Evolutionary conservation across 1,284 basidiomycete species (phyloP).

Genomic region (Heterobasidion irregulare): DNA sequence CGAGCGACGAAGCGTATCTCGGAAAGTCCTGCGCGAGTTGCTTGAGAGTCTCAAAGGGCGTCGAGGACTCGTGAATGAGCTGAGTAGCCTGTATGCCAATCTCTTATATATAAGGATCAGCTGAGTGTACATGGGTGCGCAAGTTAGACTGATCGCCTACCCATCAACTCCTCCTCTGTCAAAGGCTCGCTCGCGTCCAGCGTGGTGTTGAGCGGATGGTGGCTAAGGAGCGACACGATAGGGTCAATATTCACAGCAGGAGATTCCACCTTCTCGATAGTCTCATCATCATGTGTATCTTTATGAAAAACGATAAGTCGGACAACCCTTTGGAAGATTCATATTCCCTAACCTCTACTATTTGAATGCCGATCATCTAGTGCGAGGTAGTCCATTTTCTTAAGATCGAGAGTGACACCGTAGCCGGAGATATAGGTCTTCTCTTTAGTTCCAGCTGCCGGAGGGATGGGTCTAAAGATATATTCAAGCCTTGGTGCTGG

Average conservation of each 20-base stretch:
- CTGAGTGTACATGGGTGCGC: not conserved
- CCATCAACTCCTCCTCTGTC: slow-evolving; percentile 49
- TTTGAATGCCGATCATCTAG: slow-evolving; percentile 70
- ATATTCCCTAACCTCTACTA: slow-evolving; percentile 7
- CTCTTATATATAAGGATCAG: slow-evolving; percentile 25
- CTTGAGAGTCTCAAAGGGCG: slow-evolving; percentile 56
- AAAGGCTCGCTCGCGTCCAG: slow-evolving; percentile 50
- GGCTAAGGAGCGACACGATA: slow-evolving; percentile 42
- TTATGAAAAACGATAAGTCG: not conserved
- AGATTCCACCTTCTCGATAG: slow-evolving; percentile 18
- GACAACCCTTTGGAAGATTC: not conserved
- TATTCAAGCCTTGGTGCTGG: slow-evolving; percentile 53
- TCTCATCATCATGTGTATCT: slow-evolving; percentile 11
- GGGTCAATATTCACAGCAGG: slow-evolving; percentile 25
- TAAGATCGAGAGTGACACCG: slow-evolving; percentile 87
- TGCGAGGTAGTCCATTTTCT: slow-evolving; percentile 96
- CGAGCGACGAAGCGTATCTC: slow-evolving; percentile 66
- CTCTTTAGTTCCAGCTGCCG: slow-evolving; percentile 14
- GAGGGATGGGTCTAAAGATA: slow-evolving; percentile 63
- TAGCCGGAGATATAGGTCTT: slow-evolving; percentile 72
- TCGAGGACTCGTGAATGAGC: slow-evolving; percentile 53
- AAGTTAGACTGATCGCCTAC: slow-evolving; percentile 20
- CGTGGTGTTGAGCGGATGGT: slow-evolving; percentile 43
- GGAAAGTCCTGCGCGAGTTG: slow-evolving; percentile 86
- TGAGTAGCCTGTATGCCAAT: slow-evolving; percentile 71